Evolutionary conservation across 257 asterid species (phyloP).

Genomic region (Solanum tacnaense): DNA sequence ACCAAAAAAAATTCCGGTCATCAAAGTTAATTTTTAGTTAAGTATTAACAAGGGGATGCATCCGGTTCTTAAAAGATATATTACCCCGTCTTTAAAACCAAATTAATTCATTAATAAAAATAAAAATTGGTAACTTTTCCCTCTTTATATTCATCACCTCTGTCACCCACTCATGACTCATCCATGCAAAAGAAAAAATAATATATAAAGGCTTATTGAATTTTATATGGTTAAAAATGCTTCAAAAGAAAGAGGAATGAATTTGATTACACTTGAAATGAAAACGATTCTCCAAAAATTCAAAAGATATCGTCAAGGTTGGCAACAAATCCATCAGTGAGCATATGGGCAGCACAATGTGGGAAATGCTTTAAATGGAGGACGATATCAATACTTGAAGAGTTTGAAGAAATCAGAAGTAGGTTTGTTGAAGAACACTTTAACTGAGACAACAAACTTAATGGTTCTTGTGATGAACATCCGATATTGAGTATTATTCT

Average conservation of each 20-base stretch:
- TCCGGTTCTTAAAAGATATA: background rate
- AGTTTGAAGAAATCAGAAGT: slow-evolving; percentile 8
- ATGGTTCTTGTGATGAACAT: background rate
- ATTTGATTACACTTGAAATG: background rate
- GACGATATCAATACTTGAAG: background rate
- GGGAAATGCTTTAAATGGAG: slow-evolving; percentile 5
- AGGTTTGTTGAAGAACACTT: slow-evolving; percentile 4
- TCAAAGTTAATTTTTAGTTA: background rate
- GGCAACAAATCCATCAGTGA: background rate
- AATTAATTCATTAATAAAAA: too few species aligned
- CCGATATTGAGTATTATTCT: background rate
- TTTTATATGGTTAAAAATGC: background rate
- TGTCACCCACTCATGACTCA: too few species aligned
- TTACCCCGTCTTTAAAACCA: too few species aligned
- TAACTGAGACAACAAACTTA: background rate
- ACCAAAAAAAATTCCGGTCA: background rate
- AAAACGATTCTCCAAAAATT: background rate
- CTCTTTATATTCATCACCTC: background rate
- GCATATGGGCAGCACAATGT: background rate
- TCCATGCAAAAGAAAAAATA: too few species aligned
- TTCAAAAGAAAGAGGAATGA: background rate
- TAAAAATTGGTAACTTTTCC: too few species aligned
- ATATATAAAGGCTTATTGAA: background rate
- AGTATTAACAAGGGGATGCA: background rate
- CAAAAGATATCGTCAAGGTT: background rate